phyloP scores from a whole-genome alignment of 1,284 basidiomycete species.

The Fomitiporia mediterranea region DNA sequence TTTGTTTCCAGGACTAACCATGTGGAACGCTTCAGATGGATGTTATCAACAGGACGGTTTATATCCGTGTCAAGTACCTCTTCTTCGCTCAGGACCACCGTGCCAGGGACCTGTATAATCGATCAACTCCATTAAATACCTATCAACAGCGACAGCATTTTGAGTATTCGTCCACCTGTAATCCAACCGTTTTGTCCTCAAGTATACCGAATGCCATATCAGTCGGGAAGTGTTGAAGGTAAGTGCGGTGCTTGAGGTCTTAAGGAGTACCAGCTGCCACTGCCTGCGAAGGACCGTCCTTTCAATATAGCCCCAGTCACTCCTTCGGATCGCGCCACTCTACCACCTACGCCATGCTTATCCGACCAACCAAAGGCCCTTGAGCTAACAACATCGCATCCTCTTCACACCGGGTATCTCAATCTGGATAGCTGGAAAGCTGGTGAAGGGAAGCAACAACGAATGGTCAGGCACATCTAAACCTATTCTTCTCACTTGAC shows the following conservation, averaged over 20 bases:
- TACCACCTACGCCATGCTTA: not conserved
- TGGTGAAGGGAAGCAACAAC: too few relatives aligned
- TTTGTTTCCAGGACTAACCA: not conserved
- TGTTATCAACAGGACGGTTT: not conserved
- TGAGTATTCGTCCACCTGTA: slow-evolving; percentile 9
- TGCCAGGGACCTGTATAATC: slow-evolving; percentile 19
- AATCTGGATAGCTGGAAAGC: not conserved
- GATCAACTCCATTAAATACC: too few relatives aligned
- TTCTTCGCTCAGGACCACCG: slow-evolving; percentile 12
- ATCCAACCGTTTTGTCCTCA: slow-evolving; percentile 10
- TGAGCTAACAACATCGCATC: too few relatives aligned
- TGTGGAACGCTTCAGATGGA: not conserved
- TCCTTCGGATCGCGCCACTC: too few relatives aligned
- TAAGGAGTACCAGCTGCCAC: too few relatives aligned
- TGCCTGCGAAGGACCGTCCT: too few relatives aligned
- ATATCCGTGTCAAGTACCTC: not conserved
- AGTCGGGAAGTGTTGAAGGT: not conserved
- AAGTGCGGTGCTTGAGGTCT: too few relatives aligned
- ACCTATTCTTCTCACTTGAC: not conserved
- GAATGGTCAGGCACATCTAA: not conserved
- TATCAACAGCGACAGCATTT: too few relatives aligned
- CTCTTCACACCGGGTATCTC: too few relatives aligned
- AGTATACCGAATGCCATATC: slow-evolving; percentile 15
- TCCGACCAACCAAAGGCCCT: too few relatives aligned
- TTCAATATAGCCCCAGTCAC: too few relatives aligned